Evolutionary conservation across 2,329 filamentous ascomycete genomes (phyloP), one percentile per base, ranked within the genome.

Genomic region (Raffaelea ambrosiae): DNA sequence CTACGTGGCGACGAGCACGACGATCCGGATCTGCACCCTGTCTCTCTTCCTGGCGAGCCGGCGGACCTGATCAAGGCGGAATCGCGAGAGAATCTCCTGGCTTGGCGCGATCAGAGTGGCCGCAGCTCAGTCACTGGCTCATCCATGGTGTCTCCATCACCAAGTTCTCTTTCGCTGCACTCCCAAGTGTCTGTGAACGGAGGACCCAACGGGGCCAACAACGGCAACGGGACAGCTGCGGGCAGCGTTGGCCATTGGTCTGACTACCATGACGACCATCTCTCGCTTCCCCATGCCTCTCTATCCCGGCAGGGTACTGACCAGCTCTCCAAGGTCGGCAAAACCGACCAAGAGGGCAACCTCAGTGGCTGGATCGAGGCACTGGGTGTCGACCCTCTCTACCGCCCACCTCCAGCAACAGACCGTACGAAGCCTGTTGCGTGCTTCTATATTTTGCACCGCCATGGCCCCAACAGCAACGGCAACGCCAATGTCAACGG

Each of bases 301-400:
- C 53, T 61, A 1, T 64, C 69, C 3, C 65, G 65, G 35, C 69
- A 69, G 49, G 53, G 73, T 65, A 64, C 75, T 57, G 60, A 81
- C 63, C 62, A 86, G 40, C 72, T 73, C 0, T 75, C 69, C 2
- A 72, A 69, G 48, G 59, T 81, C 40, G 65, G 63, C 47, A 73
- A 74, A 55, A 73, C 72, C 0, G 79, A 83, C 46, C 77, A 80
- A 20, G 69, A 78, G 33, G 83, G 83, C 10, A 79, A 76, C 21
- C 69, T 89, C 23, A 84, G 80, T 51, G 85, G 86, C 5, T 95
- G 86, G 83, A 93, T 97, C 53, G 89, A 96, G 61, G 88, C 89
- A 1, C 68, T 95, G 8, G 93, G 88, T 29, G 88, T 97, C n/a
- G 93, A 97, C 61, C 72, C 83, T 16, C 77, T 76, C 2, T 98